Conservation (phyloP, 2,329 filamentous ascomycete species). For the Periconia sp. region DNA sequence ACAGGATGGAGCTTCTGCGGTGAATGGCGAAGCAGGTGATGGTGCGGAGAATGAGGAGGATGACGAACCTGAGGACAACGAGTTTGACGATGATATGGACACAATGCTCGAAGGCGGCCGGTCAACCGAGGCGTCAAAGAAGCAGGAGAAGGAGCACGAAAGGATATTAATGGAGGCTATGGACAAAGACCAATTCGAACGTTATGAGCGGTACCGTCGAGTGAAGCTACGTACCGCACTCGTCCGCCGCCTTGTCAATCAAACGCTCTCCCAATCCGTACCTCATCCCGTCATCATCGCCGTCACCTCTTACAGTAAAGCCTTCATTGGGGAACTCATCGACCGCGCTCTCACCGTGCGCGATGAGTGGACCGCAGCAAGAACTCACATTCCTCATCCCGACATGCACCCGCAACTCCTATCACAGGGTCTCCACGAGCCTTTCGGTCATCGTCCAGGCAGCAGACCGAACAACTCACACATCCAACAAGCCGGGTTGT, state of each 20-base stretch:
- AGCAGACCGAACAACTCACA: conserved; percentile 37
- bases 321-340: conserved; percentile 78
- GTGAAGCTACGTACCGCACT: conserved; percentile 72
- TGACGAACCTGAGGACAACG: conserved; percentile 63
- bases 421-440: conserved; percentile 31
- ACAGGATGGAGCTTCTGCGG: too few relatives aligned
- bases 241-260: conserved; percentile 78
- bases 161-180: conserved; percentile 70
- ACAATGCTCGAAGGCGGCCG: conserved; percentile 57
- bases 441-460: conserved; percentile 36
- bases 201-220: conserved; percentile 74
- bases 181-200: conserved; percentile 69
- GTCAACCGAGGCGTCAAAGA: conserved; percentile 64
- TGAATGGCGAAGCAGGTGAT: conserved; percentile 40
- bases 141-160: conserved; percentile 71
- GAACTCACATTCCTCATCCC: conserved; percentile 41
- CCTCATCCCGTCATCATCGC: conserved; percentile 75
- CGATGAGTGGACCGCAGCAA: conserved; percentile 69
- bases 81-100: conserved; percentile 51
- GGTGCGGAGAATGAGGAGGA: conserved; percentile 61
- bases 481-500: conserved; percentile 32
- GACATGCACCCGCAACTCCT: conserved; percentile 33
- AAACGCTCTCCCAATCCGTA: conserved; percentile 80
- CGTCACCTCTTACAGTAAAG: conserved; percentile 77
- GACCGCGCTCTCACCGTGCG: conserved; percentile 74